Evolutionary conservation across 331 rosid species (phyloP), one percentile per base, ranked within the genome.

Genomic region (Acacia pycnantha): DNA sequence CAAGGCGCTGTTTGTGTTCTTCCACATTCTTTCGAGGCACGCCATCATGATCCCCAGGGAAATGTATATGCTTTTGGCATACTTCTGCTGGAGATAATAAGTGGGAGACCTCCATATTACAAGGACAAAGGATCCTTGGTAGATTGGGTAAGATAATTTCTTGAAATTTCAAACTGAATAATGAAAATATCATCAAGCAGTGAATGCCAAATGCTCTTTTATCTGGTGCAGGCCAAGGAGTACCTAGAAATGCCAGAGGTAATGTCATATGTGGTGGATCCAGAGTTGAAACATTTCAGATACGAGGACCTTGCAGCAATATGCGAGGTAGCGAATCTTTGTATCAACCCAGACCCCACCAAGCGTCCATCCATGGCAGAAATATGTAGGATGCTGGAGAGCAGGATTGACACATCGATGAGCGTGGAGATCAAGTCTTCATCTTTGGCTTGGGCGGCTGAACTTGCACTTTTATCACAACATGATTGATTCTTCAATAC

Each of bases 371-470:
- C 89, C 14, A 96, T 94, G 98, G 80, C 76, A 77, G 97, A 94
- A 79, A n/a, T 94, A 48, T 90, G 91, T 46, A 73, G 73, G 82
- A 87, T 89, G 89, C 82, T 96, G 84, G 98, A 96, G 93, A 88
- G 86, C 87, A 82, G 82, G 85, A 96, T 96, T 9, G 98, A 96
- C 89, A 91, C 94, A 12, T 88, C 98, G 11, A 78, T 86, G 54
- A 88, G 92, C 6, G 54, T 88, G 40, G 99, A 94, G 80, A 86
- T 92, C 72, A 96, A 85, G 87, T 81, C 97, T 3, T 92, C 98
- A 74, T 92, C 97, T 81, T 71, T 96, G 84, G 99, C 99, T 35
- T 96, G 99, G 99, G 99, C 98, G 99, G 99, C 98, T 46, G 97
- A 96, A 73, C 97, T 94, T 82, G 98, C 92, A 40, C 98, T 96